phyloP scores from a whole-genome alignment of 1,284 basidiomycete genomes.

The Inonotus hispidus region DNA sequence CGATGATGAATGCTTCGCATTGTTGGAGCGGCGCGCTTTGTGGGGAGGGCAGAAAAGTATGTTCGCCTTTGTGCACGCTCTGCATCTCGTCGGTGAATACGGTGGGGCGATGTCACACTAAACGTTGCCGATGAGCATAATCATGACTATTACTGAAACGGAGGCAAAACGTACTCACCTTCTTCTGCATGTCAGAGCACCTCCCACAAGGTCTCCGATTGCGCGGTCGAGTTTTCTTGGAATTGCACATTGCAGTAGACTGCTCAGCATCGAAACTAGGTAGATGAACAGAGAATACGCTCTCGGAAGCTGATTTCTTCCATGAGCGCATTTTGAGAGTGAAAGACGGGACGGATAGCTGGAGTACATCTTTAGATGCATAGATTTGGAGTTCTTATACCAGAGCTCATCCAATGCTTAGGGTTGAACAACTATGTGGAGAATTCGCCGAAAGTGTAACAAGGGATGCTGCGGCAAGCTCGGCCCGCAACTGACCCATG shows the following conservation, averaged over 20 bases:
- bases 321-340: not conserved
- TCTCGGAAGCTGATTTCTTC: slow-evolving; percentile 2
- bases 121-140: not conserved
- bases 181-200: slow-evolving; percentile 12
- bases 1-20: not conserved
- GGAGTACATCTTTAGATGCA: not conserved
- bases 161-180: not conserved
- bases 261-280: not conserved
- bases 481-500: not conserved
- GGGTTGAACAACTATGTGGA: not conserved
- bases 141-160: not conserved
- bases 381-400: not conserved
- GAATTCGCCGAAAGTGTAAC: not conserved
- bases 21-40: not conserved
- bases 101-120: slow-evolving; percentile 4
- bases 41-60: not conserved
- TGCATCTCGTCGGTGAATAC: not conserved
- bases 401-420: not conserved
- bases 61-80: not conserved
- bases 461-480: not conserved
- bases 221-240: not conserved
- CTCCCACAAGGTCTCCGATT: slow-evolving; percentile 12
- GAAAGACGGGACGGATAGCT: not conserved
- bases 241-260: not conserved
- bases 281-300: not conserved